Base-by-base conservation (phyloP, 2,329 filamentous ascomycete species). In the Penicillium concentricum region DNA sequence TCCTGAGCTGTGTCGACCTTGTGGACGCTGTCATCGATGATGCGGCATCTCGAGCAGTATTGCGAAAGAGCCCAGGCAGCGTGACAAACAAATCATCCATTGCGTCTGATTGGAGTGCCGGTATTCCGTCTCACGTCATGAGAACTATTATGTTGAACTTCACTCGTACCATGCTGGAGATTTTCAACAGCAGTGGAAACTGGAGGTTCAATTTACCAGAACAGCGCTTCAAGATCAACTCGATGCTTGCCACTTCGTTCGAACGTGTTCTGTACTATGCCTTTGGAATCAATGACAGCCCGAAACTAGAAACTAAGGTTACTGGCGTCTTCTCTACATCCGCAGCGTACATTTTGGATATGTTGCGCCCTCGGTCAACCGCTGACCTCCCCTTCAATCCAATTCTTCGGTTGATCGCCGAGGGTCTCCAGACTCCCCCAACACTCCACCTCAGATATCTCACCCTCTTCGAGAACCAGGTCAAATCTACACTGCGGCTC, bases 131-230 rank as follows among this genome's bases (percentile, higher is more conserved):
- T 63, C 88, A 91, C 69, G 83, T 89, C 38, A 83, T 96, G 64
- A 83, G 85, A 43, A 85, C 84, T 46, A 87, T 92, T 18, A 80
- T 91, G 38, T 78, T 88, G 44, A 86, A 87, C 4, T 89, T 93
- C 66, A 87, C 88, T 7, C 87, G 89, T 63, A 87, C 87, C 2
- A 82, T 91, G 61, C 83, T 95, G 24, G 92, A 96, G 68, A 84
- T 95, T 7, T 88, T 95, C 64, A 92, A 96, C 75, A 94, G 89
- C 72, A 90, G 89, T 37, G 84, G 86, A 30, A 91, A 87, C 5
- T 99, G 93, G 94, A 88, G 87, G 63, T 97, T 95, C 70, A 81
- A 84, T 7, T 81, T 83, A 1, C 81, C 85, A 12, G 79, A 86
- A 26, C 87, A 92, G 62, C 86, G 88, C 42, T 84, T 86, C 49